phyloP scores from a whole-genome alignment of 1,139 yeast genomes.

The Geotrichum histeridarum region DNA sequence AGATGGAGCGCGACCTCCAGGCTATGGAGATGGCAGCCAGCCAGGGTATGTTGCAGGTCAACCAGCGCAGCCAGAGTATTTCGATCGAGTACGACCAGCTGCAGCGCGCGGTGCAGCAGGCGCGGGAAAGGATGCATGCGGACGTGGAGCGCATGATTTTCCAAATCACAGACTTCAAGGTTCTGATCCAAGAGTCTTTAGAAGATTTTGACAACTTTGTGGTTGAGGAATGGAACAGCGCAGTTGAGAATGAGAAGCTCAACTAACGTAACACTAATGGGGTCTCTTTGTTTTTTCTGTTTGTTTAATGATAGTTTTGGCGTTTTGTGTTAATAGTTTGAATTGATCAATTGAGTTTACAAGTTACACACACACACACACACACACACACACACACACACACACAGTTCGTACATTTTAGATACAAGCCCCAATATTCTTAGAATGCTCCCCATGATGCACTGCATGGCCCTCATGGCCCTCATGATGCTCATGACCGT shows the following conservation, averaged over 20 bases:
- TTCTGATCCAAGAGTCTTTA: constrained; percentile 55
- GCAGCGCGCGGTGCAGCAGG: constrained; percentile 45
- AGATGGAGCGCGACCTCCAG: constrained; percentile 57
- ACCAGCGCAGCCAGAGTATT: constrained; percentile 52
- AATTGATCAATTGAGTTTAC: background rate
- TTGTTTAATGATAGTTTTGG: background rate
- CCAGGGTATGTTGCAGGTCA: constrained; percentile 52
- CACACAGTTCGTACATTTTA: too few relatives aligned
- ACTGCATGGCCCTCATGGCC: too few relatives aligned
- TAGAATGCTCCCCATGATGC: too few relatives aligned
- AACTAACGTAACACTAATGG: background rate
- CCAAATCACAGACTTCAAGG: constrained; percentile 57
- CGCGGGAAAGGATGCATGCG: constrained; percentile 48
- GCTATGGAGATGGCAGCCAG: constrained; percentile 50
- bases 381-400: too few relatives aligned
- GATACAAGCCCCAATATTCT: too few relatives aligned
- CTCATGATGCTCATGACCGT: too few relatives aligned
- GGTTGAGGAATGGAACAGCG: constrained; percentile 39
- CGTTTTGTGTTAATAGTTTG: background rate
- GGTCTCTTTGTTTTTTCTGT: background rate
- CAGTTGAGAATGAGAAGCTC: constrained; percentile 5
- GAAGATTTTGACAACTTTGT: constrained; percentile 51
- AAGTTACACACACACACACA: too few relatives aligned
- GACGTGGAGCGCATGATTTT: constrained; percentile 56
- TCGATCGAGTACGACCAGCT: constrained; percentile 54